Base-by-base conservation (phyloP, 768 basidiomycete genomes). In the Multifurca ochricompacta region DNA sequence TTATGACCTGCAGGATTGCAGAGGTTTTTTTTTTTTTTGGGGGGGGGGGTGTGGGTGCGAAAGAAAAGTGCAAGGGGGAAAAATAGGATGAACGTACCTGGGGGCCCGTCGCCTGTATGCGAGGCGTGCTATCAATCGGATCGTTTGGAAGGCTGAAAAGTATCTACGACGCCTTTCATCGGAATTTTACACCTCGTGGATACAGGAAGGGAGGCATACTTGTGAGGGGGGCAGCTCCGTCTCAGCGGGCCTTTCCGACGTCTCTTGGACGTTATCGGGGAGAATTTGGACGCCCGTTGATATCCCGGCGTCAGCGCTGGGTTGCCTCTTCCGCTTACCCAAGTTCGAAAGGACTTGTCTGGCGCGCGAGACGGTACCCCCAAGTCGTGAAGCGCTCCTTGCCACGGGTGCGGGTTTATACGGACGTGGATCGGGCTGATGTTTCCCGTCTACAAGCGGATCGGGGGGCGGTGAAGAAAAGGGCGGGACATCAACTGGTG, bases 311-410 rank as follows among this genome's bases (percentile, higher is more conserved):
- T 56, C 45, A 5, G 8, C 30, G 39, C 50, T 56, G 4, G 44
- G 44, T 4, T 18, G 55, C n/a, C 55, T 44, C 44, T 52, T 56
- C 8, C 55, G 45, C 55, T 52, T 56, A 9, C 50, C 55, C 6
- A 52, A 34, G 39, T 32, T 36, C 18, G 25, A 28, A 14, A 56
- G 32, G 6, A 25, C 55, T 28, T 52, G 50, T 47, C 39, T 52
- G 18, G 55, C 55, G 10, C 50, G 55, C 50, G 50, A 35, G 25
- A 56, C 50, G 4, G 43, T 47, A 2, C 55, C 55, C 8, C n/a
- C n/a, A n/a, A n/a, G n/a, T n/a, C 55, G 37, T 3, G 44, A 34
- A 10, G 13, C 5, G 37, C 13, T 23, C 50, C 42, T 56, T 6
- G 39, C 31, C 7, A 35, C 2, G 4, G n/a, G n/a, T n/a, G n/a